These are phyloP conservation scores for Cyberlindnera misumaiensis DNA, from an alignment of 805 yeast genomes.

Conservation along the genomic window DNA sequence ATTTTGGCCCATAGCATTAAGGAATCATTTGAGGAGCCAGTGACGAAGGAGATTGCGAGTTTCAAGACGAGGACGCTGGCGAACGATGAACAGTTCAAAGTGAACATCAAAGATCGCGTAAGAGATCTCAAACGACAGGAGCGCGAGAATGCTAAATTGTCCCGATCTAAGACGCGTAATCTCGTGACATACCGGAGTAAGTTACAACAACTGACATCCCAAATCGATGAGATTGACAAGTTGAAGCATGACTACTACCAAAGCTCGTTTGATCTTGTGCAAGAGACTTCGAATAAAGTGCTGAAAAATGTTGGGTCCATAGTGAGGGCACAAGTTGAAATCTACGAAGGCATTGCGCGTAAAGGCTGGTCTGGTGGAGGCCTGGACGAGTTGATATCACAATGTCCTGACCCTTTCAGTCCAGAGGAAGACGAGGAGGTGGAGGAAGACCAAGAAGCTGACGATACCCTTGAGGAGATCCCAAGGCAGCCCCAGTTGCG, in stretches of 20 bases:
- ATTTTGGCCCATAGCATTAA: constrained; percentile 53
- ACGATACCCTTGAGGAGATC: constrained; percentile 2
- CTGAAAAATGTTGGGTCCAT: constrained; percentile 53
- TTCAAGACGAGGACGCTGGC: constrained; percentile 37
- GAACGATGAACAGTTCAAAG: constrained; percentile 49
- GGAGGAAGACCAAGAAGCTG: constrained; percentile 4
- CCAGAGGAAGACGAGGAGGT: constrained; percentile 14
- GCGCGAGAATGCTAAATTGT: constrained; percentile 47
- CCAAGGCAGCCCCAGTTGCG: constrained; percentile 3
- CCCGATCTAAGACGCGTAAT: constrained; percentile 57
- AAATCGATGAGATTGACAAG: constrained; percentile 72
- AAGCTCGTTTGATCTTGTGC: constrained; percentile 53
- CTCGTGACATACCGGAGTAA: constrained; percentile 62
- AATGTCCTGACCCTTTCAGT: constrained; percentile 61
- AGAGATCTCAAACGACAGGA: constrained; percentile 52
- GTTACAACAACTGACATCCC: constrained; percentile 58
- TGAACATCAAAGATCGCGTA: constrained; percentile 46
- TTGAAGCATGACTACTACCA: constrained; percentile 71
- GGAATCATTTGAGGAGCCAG: constrained; percentile 50
- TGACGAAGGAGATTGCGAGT: constrained; percentile 35
- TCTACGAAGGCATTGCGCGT: constrained; percentile 71
- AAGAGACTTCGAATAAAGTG: constrained; percentile 50
- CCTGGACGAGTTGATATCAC: constrained; percentile 56
- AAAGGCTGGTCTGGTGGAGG: constrained; percentile 91
- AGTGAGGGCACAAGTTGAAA: constrained; percentile 74